A percentile compares a stretch with the other conserved stretches of the same genome.
Evolutionary conservation across 805 yeast genomes (phyloP).

Genomic region (Myxozyma mucilagina): DNA sequence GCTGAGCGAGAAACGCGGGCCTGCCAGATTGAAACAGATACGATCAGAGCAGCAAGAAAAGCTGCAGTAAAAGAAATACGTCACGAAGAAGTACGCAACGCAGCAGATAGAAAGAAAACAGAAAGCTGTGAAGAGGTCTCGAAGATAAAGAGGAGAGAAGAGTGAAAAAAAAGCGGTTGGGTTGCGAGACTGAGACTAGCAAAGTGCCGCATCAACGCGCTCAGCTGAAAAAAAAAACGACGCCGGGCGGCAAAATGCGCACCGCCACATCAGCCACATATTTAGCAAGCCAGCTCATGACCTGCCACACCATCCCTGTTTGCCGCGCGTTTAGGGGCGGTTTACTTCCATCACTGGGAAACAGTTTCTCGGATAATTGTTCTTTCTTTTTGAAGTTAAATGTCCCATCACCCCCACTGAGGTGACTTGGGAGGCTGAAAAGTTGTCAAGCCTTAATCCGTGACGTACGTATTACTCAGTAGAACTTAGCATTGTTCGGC

Average conservation of each 20-base stretch:
- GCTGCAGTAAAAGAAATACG: background rate
- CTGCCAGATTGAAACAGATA: constrained; percentile 33
- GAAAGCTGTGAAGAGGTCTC: background rate
- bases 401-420: background rate
- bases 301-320: background rate
- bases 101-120: background rate
- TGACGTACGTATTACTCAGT: too few species aligned
- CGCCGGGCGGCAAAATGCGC: background rate
- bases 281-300: background rate
- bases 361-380: too few species aligned
- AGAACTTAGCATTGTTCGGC: too few species aligned
- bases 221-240: background rate
- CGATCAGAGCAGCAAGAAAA: background rate
- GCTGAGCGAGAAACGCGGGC: constrained; percentile 10
- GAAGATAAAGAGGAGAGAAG: background rate
- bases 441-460: too few species aligned
- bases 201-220: background rate
- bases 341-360: too few species aligned
- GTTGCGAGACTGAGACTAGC: background rate
- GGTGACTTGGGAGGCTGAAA: too few species aligned
- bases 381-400: background rate
- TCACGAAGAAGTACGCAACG: background rate
- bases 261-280: background rate
- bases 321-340: background rate
- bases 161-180: background rate